Percentiles rank a stretch among this genome's conserved stretches.
Conservation (phyloP, 2,329 filamentous ascomycete species). For the Triangularia verruculosa region DNA sequence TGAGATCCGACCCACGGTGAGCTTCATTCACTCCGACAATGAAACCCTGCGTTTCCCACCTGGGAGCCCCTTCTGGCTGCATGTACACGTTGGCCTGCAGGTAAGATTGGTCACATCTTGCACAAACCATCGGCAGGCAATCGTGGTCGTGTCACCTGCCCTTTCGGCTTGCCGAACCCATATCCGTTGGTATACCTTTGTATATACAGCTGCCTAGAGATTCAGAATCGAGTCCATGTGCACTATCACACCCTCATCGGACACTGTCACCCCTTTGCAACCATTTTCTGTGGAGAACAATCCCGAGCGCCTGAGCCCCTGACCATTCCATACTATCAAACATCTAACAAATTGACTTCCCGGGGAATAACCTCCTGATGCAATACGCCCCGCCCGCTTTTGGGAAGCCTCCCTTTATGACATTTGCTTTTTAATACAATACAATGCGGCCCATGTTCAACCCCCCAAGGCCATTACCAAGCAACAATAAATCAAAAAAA, state of each 20-base stretch:
- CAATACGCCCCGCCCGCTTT: constrained; percentile 25
- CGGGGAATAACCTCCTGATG: constrained; percentile 21
- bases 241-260: background rate
- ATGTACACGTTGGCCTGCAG: background rate
- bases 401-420: constrained; percentile 26
- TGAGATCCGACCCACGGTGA: background rate
- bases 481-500: constrained; percentile 21
- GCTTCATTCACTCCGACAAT: background rate
- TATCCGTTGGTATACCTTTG: background rate
- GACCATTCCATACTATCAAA: constrained; percentile 16
- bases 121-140: background rate
- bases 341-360: constrained; percentile 22
- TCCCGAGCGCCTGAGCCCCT: constrained; percentile 19
- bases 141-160: constrained; percentile 3
- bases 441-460: constrained; percentile 23
- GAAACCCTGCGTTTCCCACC: background rate
- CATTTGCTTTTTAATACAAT: constrained; percentile 24
- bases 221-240: background rate
- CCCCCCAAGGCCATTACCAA: constrained; percentile 21
- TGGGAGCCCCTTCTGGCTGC: background rate
- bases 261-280: background rate
- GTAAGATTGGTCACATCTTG: background rate
- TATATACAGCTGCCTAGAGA: background rate
- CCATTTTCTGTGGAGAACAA: constrained; percentile 11
- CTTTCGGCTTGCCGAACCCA: background rate